Conservation (phyloP, 139 green algal genomes). For the Auxenochlorella protothecoides region DNA sequence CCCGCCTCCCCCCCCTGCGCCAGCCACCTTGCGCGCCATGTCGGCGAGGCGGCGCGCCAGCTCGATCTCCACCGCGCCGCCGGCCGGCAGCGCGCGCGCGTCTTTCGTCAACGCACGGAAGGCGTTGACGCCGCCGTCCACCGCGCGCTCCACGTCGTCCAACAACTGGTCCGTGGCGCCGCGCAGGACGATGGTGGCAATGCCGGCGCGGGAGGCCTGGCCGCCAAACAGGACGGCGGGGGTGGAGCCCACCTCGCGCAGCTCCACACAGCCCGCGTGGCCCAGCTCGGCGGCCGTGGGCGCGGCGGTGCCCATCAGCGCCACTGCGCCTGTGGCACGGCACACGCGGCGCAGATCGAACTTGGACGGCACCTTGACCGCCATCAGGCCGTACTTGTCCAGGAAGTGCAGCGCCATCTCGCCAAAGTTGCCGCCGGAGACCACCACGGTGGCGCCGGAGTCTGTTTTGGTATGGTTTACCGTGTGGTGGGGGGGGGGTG, state of each 20-base stretch:
- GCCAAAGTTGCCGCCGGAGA: conserved; percentile 69
- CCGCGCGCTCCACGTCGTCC: conserved; percentile 91
- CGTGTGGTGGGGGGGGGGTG: background rate
- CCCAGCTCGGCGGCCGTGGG: conserved; percentile 68
- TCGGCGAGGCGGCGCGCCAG: conserved; percentile 63
- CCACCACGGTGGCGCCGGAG: conserved; percentile 53
- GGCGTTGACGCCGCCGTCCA: conserved; percentile 93
- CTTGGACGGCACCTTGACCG: conserved; percentile 82
- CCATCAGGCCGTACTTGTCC: conserved; percentile 82
- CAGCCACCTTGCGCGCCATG: conserved; percentile 43
- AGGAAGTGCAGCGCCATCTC: conserved; percentile 99
- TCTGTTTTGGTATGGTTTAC: no score
- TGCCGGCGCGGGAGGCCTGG: conserved; percentile 21
- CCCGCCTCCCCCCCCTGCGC: no score
- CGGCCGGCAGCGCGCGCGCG: conserved; percentile 70
- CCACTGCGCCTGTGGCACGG: conserved; percentile 70
- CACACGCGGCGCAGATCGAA: conserved; percentile 94
- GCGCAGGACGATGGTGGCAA: conserved; percentile 85
- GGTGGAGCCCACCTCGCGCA: conserved; percentile 54
- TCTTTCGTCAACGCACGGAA: conserved; percentile 87
- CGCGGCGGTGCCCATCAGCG: conserved; percentile 11
- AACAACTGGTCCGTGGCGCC: conserved; percentile 80
- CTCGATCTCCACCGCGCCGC: conserved; percentile 87
- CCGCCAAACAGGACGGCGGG: background rate
- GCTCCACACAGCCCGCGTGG: conserved; percentile 61